These are phyloP conservation scores for Paracamarosporium sp. DNA, from an alignment of 2,329 filamentous ascomycete species.

Conservation along the genomic window DNA sequence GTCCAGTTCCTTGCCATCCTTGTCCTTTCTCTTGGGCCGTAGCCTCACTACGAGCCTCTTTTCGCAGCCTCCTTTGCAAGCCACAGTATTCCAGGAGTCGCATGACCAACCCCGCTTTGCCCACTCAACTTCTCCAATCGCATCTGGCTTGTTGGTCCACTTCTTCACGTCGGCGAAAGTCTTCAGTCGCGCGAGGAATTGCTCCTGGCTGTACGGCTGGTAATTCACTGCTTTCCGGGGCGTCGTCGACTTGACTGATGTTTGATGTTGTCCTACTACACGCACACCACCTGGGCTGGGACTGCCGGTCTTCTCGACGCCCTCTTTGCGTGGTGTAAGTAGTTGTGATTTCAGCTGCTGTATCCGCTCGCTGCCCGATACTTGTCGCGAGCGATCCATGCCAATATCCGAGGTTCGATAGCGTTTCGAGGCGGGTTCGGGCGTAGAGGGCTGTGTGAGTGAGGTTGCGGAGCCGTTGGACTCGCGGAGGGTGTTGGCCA, in stretches of 20 bases:
- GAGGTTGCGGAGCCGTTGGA: constrained; percentile 42
- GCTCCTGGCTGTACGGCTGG: constrained; percentile 82
- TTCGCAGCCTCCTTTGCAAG: constrained; percentile 80
- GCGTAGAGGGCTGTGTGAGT: constrained; percentile 25
- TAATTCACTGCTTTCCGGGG: constrained; percentile 68
- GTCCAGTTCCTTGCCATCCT: constrained; percentile 55
- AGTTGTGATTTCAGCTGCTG: constrained; percentile 41
- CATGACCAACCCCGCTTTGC: constrained; percentile 93
- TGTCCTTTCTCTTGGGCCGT: constrained; percentile 58
- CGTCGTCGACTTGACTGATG: constrained; percentile 26
- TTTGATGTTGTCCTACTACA: constrained; percentile 36
- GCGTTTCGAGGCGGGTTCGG: constrained; percentile 44
- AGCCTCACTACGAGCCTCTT: constrained; percentile 84
- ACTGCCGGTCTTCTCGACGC: constrained; percentile 9
- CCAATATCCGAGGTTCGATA: constrained; percentile 38
- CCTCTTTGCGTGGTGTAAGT: constrained; percentile 31
- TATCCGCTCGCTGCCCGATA: constrained; percentile 40
- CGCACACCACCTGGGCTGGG: constrained; percentile 30
- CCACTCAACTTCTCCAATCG: constrained; percentile 90
- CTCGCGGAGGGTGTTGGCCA: constrained; percentile 45
- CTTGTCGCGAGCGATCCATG: constrained; percentile 33
- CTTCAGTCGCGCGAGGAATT: constrained; percentile 80
- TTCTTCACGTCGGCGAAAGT: constrained; percentile 90
- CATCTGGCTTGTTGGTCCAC: constrained; percentile 91
- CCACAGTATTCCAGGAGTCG: constrained; percentile 74